phyloP scores from a whole-genome alignment of 257 asterid species.

The Solanum raphanifolium region DNA sequence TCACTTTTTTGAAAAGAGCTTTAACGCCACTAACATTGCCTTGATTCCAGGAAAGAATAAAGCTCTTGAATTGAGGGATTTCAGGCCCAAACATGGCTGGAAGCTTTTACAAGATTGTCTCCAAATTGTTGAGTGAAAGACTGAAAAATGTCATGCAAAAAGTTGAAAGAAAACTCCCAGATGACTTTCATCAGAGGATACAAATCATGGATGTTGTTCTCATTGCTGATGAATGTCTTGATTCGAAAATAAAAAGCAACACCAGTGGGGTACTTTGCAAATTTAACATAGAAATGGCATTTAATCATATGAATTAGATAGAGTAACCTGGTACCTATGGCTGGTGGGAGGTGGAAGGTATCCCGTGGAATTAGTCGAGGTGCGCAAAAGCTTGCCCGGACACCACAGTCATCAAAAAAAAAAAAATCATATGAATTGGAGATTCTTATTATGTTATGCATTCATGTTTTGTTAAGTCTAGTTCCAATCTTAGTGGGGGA shows the following conservation, averaged over 20 bases:
- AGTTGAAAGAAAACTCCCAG: not conserved
- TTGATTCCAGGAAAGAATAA: not conserved
- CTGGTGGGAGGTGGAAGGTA: not conserved
- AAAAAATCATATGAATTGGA: not conserved
- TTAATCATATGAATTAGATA: not conserved
- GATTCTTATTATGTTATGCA: not conserved
- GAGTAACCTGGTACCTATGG: not conserved
- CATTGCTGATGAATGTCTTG: not conserved
- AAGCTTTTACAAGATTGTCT: not conserved
- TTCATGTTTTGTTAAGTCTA: not conserved
- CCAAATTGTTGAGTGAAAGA: not conserved
- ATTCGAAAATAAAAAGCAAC: not conserved
- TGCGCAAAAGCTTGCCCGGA: not conserved
- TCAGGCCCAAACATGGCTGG: not conserved
- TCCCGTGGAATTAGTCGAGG: not conserved
- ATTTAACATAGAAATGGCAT: not conserved
- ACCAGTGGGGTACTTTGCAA: not conserved
- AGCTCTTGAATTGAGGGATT: not conserved
- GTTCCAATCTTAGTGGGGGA: not conserved
- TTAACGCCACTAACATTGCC: not conserved
- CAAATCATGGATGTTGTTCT: not conserved
- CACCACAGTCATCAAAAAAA: not conserved
- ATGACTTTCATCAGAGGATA: not conserved
- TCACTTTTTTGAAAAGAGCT: not conserved
- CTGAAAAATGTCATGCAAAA: not conserved